These are phyloP conservation scores for Stephania japonica DNA, from an alignment of 164 flowering plant species.

Conservation along the genomic window DNA sequence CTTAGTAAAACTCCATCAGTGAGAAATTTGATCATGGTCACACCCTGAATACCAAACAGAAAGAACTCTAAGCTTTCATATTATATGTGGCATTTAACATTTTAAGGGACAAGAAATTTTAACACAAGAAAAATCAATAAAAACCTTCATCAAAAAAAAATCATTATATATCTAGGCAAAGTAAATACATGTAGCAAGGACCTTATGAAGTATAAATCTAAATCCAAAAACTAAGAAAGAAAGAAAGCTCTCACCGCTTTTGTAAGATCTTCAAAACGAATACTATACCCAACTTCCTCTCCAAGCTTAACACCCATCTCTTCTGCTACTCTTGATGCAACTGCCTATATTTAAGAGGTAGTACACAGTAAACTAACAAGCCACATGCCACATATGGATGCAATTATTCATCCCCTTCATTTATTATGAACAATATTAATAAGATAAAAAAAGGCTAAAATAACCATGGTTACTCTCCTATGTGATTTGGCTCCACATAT, in stretches of 20 bases:
- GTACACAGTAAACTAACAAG: not conserved
- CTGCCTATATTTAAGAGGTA: conserved; percentile 38
- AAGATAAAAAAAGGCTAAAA: too few species aligned
- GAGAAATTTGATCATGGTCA: conserved; percentile 78
- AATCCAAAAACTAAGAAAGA: not conserved
- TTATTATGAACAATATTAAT: too few species aligned
- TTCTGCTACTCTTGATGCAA: conserved; percentile 92
- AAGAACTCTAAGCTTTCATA: not conserved
- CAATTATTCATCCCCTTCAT: too few species aligned
- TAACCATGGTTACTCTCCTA: too few species aligned
- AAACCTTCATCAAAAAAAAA: not conserved
- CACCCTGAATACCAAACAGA: conserved; percentile 45
- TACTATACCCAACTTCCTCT: conserved; percentile 94
- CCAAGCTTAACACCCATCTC: conserved; percentile 98
- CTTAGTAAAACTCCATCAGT: conserved; percentile 92
- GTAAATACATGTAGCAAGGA: not conserved
- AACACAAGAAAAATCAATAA: not conserved
- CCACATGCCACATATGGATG: not conserved
- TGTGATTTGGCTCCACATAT: too few species aligned
- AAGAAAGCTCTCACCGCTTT: conserved; percentile 38
- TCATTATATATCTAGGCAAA: not conserved
- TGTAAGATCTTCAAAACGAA: conserved; percentile 86
- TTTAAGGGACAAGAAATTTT: not conserved
- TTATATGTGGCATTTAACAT: not conserved
- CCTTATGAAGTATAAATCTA: not conserved